Evolutionary conservation across 306 rosid genomes (phyloP).

Genomic region (Hippophae rhamnoides): DNA sequence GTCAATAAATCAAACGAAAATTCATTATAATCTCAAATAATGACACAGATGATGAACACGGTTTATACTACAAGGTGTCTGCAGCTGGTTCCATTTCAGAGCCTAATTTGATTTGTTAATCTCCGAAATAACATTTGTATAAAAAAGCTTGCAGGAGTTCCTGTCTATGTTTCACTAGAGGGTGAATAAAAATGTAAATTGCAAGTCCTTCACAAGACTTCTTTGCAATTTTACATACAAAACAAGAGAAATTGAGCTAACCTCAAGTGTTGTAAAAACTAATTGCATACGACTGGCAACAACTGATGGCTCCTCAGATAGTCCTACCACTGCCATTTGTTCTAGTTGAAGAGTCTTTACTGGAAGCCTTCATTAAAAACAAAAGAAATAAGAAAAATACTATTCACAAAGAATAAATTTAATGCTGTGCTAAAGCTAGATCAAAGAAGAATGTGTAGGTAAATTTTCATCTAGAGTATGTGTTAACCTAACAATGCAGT

Average conservation of each 20-base stretch:
- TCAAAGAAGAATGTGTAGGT: no score
- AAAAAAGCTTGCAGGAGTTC: neutral
- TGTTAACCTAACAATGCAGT: no score
- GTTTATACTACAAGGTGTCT: neutral
- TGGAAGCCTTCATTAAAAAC: slow-evolving; percentile 65
- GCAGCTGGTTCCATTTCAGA: neutral
- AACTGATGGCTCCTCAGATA: slow-evolving; percentile 79
- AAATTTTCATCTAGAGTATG: no score
- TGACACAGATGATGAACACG: neutral
- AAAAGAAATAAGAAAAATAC: neutral
- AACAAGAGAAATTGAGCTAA: slow-evolving; percentile 20
- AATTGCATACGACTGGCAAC: slow-evolving; percentile 90
- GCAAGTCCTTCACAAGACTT: neutral
- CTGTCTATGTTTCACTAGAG: neutral
- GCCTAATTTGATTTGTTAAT: neutral
- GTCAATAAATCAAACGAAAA: neutral
- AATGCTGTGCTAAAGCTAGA: no score
- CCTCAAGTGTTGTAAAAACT: slow-evolving; percentile 94
- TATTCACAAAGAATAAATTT: neutral
- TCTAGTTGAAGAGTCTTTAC: slow-evolving; percentile 95
- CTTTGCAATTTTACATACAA: neutral
- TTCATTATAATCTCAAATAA: neutral
- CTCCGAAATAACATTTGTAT: neutral
- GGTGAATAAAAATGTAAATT: neutral
- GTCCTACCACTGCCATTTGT: slow-evolving; percentile 82